A percentile compares a stretch with the other conserved stretches of the same genome.
Conservation (phyloP, 2,329 filamentous ascomycete species). For the Talaromyces sp. region DNA sequence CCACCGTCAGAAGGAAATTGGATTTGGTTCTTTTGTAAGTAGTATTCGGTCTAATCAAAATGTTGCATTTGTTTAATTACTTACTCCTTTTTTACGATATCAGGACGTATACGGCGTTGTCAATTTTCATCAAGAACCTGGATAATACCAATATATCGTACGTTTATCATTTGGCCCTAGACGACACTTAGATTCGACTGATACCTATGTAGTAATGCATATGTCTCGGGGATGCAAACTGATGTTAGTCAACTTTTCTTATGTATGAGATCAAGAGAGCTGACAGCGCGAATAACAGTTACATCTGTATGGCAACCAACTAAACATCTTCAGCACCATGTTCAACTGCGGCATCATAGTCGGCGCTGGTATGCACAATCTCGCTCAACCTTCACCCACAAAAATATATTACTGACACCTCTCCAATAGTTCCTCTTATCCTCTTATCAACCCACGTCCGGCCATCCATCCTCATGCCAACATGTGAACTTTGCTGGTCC, state of each 20-base stretch:
- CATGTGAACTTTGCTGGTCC: conserved; percentile 14
- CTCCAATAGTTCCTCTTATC: conserved; percentile 3
- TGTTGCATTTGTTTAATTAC: background rate
- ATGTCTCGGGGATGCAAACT: conserved; percentile 12
- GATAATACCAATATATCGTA: conserved; percentile 16
- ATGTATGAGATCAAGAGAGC: too few species aligned
- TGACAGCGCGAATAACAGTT: background rate
- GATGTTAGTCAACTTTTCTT: background rate
- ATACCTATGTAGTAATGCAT: background rate
- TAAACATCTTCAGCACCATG: conserved; percentile 8
- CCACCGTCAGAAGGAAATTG: background rate
- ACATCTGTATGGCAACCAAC: conserved; percentile 10
- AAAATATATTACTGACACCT: background rate
- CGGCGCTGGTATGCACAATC: background rate
- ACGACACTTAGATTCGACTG: background rate
- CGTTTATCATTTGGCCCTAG: background rate
- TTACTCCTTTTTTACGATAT: background rate
- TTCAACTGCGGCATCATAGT: conserved; percentile 9
- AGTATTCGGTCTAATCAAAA: background rate
- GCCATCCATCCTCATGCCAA: conserved; percentile 11
- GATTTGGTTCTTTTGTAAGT: conserved; percentile 9
- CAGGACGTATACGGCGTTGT: conserved; percentile 1
- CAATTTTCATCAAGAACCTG: conserved; percentile 13
- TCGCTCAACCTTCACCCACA: background rate
- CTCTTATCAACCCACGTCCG: conserved; percentile 9